Evolutionary conservation across 768 basidiomycete genomes (phyloP).

Genomic region (Suillus placidus): DNA sequence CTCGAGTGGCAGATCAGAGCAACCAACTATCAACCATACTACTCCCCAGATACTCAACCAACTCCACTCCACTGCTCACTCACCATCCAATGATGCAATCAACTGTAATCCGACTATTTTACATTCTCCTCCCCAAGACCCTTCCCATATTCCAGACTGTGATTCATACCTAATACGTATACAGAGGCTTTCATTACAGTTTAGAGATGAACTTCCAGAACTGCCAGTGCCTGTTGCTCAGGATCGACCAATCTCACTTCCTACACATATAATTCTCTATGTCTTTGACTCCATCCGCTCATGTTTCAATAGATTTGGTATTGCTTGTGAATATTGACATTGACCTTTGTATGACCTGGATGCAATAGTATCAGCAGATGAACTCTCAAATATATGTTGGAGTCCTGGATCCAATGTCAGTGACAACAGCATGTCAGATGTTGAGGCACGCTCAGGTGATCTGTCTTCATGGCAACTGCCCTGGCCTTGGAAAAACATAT

Average conservation of each 20-base stretch:
- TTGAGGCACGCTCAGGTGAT: no score
- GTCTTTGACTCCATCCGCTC: background rate
- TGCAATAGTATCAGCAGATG: background rate
- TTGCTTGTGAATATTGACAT: background rate
- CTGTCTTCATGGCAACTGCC: background rate
- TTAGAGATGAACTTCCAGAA: background rate
- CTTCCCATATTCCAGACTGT: background rate
- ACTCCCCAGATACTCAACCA: background rate
- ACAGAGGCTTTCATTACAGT: background rate
- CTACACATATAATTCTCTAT: background rate
- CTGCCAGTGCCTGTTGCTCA: background rate
- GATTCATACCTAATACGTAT: background rate
- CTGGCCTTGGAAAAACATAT: conserved; percentile 16
- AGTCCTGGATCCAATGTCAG: no score
- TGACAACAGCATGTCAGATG: background rate
- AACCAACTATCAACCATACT: no score
- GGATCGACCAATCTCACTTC: background rate
- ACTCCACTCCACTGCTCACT: background rate
- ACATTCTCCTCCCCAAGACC: background rate
- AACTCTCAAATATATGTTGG: background rate
- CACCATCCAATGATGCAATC: background rate
- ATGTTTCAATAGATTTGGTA: background rate
- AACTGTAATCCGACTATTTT: background rate
- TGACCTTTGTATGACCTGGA: background rate
- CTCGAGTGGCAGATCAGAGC: no score